These are phyloP conservation scores for Zelopaecilomyces penicillatus DNA, from an alignment of 2,329 filamentous ascomycete genomes.

Conservation along the genomic window DNA sequence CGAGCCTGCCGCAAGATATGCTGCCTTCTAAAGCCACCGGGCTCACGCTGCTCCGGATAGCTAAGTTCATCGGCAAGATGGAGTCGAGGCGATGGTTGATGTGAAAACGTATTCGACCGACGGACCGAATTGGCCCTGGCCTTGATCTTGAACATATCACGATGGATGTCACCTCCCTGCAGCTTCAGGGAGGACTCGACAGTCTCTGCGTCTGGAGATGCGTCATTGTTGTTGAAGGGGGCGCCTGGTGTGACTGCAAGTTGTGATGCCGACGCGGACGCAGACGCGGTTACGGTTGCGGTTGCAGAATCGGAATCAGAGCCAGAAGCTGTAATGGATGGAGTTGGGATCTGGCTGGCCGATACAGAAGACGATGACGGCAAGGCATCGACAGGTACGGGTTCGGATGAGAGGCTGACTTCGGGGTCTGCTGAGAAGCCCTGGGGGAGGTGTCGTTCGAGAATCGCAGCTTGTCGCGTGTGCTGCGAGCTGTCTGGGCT, in stretches of 20 bases:
- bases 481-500: conserved; percentile 20
- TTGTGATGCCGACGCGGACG: conserved; percentile 3
- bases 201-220: conserved; percentile 30
- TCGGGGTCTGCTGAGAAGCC: conserved; percentile 32
- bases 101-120: conserved; percentile 61
- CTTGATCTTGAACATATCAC: conserved; percentile 67
- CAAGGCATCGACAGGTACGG: conserved; percentile 8
- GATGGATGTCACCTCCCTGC: conserved; percentile 70
- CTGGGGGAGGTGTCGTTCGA: conserved; percentile 29
- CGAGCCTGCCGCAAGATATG: conserved; percentile 29
- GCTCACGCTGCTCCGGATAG: conserved; percentile 33
- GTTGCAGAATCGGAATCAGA: background rate
- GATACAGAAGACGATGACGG: background rate
- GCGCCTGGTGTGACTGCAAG: conserved; percentile 11
- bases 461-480: conserved; percentile 26
- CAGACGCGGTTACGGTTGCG: conserved; percentile 11
- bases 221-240: conserved; percentile 1
- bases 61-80: conserved; percentile 21
- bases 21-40: conserved; percentile 40
- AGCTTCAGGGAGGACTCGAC: conserved; percentile 57
- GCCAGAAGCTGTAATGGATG: conserved; percentile 9
- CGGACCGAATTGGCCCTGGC: conserved; percentile 42
- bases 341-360: conserved; percentile 7
- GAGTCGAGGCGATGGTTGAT: conserved; percentile 31
- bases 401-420: conserved; percentile 20